Evolutionary conservation across 192 early-diverging fungal genomes (phyloP).

Genomic region (Backusella tarrabulga): DNA sequence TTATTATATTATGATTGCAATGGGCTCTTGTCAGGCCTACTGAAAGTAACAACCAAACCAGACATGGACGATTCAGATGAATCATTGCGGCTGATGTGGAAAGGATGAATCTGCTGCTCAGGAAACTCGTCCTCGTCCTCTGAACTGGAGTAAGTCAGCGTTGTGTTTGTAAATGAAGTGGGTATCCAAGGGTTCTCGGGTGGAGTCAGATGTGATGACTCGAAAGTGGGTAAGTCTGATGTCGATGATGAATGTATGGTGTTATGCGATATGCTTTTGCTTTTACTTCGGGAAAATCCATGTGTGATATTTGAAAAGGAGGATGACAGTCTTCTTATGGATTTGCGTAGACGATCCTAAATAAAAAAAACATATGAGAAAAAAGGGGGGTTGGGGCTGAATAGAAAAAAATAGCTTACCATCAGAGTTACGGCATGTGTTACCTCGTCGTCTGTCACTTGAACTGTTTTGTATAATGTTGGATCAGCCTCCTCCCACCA

Average conservation of each 20-base stretch:
- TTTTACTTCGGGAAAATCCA: background rate
- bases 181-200: slow-evolving; percentile 2
- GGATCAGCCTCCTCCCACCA: slow-evolving; percentile 88
- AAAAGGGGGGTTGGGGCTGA: background rate
- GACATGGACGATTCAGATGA: slow-evolving; percentile 1
- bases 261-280: background rate
- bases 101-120: background rate
- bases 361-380: background rate
- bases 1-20: background rate
- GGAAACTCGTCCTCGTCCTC: background rate
- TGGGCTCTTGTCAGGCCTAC: background rate
- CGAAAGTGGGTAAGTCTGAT: background rate
- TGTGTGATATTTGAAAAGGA: background rate
- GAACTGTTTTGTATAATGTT: slow-evolving; percentile 59
- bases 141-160: background rate
- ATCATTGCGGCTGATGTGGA: background rate
- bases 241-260: slow-evolving; percentile 3
- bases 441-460: slow-evolving; percentile 89
- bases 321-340: background rate
- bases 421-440: slow-evolving; percentile 65
- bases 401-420: slow-evolving; percentile 33
- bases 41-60: slow-evolving; percentile 5
- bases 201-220: background rate
- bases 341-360: background rate
- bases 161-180: slow-evolving; percentile 5